Percentiles rank a stretch among this genome's conserved stretches.
Conservation (phyloP, 257 asterid species). For the Solanum arcanum region DNA sequence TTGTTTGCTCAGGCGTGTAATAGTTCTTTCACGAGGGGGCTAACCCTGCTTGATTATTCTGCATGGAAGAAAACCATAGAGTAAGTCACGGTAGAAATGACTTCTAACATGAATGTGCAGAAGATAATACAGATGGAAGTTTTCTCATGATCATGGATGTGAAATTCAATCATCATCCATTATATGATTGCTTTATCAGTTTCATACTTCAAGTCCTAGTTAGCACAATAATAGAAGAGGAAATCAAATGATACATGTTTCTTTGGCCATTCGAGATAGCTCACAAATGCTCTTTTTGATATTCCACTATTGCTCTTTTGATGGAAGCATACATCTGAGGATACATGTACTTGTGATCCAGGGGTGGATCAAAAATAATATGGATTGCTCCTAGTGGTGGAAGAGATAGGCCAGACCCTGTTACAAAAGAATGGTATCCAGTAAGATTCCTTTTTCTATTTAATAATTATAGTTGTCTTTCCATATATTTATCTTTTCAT, state of each 20-base stretch:
- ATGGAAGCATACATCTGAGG: background rate
- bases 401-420: slow-evolving; percentile 92
- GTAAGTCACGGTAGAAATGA: background rate
- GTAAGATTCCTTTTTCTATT: slow-evolving; percentile 35
- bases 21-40: background rate
- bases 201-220: background rate
- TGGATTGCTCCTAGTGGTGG: slow-evolving; percentile 99
- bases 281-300: background rate
- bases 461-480: slow-evolving; percentile 1
- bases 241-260: background rate
- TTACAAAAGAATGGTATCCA: slow-evolving; percentile 74
- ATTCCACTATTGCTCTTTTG: background rate
- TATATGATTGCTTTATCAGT: background rate
- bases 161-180: background rate
- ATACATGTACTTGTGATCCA: slow-evolving; percentile 15
- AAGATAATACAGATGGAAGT: background rate
- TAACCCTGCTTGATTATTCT: background rate
- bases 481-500: background rate
- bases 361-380: slow-evolving; percentile 86
- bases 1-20: background rate
- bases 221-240: background rate
- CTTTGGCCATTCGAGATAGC: background rate
- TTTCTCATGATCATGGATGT: background rate
- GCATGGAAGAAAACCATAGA: background rate
- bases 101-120: background rate